phyloP scores from a whole-genome alignment of 352 stramenopile genomes.

The Phytophthora pinifolia region DNA sequence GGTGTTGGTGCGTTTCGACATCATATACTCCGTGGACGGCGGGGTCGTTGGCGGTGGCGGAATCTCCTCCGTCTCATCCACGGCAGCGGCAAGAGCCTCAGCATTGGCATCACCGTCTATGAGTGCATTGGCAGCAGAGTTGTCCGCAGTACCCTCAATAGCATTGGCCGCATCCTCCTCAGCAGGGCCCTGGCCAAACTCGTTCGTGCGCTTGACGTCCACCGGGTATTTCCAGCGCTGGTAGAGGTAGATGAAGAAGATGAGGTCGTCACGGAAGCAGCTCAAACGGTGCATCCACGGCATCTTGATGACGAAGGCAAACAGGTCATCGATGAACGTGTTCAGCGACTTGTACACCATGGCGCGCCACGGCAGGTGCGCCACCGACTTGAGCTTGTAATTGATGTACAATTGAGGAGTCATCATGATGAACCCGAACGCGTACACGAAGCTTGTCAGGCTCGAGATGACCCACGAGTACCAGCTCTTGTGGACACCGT shows the following conservation, averaged over 20 bases:
- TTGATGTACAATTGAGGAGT: constrained; percentile 98
- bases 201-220: constrained; percentile 90
- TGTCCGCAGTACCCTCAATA: constrained; percentile 24
- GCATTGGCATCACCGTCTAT: constrained; percentile 10
- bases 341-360: constrained; percentile 98
- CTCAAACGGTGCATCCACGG: constrained; percentile 97
- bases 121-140: constrained; percentile 8
- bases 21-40: constrained; percentile 52
- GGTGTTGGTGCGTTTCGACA: constrained; percentile 51
- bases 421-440: constrained; percentile 99
- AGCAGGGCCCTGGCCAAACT: constrained; percentile 90
- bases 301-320: constrained; percentile 93
- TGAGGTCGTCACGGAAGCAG: constrained; percentile 99
- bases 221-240: constrained; percentile 97
- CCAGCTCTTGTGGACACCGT: constrained; percentile 95
- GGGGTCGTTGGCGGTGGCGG: constrained; percentile 19
- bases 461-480: constrained; percentile 98
- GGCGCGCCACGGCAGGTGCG: constrained; percentile 95
- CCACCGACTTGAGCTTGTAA: constrained; percentile 97
- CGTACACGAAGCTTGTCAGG: constrained; percentile 97
- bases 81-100: constrained; percentile 18
- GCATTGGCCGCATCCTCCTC: constrained; percentile 39
- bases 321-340: constrained; percentile 94
- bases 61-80: constrained; percentile 32
- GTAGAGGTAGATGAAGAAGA: constrained; percentile 99